Conservation (phyloP, 78 protist genomes). For the Dictyostelium purpureum region DNA sequence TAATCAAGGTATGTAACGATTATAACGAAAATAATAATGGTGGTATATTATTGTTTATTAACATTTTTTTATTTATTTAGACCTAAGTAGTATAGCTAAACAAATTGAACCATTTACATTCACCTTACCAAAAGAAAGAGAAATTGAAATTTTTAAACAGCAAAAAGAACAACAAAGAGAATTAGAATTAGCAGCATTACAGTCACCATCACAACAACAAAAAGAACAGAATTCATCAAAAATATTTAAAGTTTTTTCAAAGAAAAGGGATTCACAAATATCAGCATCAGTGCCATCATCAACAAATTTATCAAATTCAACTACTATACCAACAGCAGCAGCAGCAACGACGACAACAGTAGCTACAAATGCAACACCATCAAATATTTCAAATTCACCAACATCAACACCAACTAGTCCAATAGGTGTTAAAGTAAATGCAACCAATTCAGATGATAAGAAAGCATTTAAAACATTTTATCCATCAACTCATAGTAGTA, state of each 20-base stretch:
- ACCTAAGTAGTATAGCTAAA: not conserved
- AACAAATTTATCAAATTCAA: not conserved
- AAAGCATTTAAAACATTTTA: constrained; percentile 15
- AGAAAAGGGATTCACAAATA: not conserved
- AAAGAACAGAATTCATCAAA: not conserved
- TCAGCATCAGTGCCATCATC: not conserved
- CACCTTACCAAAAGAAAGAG: not conserved
- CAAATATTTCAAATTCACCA: not conserved
- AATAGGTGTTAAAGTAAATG: no score
- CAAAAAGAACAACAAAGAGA: not conserved
- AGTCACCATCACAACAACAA: not conserved
- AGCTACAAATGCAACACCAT: not conserved
- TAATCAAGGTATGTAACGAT: not conserved
- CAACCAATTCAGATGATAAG: not conserved
- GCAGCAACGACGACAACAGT: not conserved
- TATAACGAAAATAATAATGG: no score
- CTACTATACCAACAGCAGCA: not conserved
- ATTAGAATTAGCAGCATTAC: no score
- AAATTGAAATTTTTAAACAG: not conserved
- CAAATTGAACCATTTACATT: not conserved
- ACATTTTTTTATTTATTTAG: not conserved
- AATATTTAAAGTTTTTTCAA: not conserved
- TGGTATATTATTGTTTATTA: not conserved
- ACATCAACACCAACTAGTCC: not conserved
- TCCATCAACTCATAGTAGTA: not conserved